phyloP scores from a whole-genome alignment of 768 basidiomycete species.

The Hortiboletus campestris region DNA sequence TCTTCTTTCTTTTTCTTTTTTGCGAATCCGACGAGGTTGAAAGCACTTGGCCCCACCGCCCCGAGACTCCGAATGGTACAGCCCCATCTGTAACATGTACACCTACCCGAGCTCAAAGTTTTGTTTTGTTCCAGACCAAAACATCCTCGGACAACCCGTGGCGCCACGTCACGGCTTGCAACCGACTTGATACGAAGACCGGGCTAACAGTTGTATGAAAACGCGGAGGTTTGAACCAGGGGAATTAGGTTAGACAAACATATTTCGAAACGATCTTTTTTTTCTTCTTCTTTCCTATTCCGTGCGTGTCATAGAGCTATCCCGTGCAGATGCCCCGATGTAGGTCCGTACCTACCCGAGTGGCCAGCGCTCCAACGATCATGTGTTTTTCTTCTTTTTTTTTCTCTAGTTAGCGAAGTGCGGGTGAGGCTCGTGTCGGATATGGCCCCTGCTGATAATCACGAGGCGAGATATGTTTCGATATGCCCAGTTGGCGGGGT shows the following conservation, averaged over 20 bases:
- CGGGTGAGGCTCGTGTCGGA: constrained; percentile 15
- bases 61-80: background rate
- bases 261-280: constrained; percentile 2
- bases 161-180: constrained; percentile 20
- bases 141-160: background rate
- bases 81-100: constrained; percentile 1
- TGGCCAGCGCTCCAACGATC: background rate
- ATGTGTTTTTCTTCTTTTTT: background rate
- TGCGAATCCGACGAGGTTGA: too few relatives aligned
- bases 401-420: constrained; percentile 16
- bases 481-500: background rate
- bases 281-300: background rate
- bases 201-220: too few relatives aligned
- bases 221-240: constrained; percentile 3
- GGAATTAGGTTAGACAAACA: constrained; percentile 7
- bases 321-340: constrained; percentile 7
- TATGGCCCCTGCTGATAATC: background rate
- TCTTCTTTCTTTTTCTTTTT: background rate
- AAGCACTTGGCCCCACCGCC: too few relatives aligned
- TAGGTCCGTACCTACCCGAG: constrained; percentile 2
- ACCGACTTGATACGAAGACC: constrained; percentile 14
- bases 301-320: background rate
- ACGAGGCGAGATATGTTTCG: background rate
- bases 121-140: background rate
- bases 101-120: constrained; percentile 12